Evolutionary conservation across 352 stramenopile species (phyloP).

Genomic region (Peronosclerospora sorghi): DNA sequence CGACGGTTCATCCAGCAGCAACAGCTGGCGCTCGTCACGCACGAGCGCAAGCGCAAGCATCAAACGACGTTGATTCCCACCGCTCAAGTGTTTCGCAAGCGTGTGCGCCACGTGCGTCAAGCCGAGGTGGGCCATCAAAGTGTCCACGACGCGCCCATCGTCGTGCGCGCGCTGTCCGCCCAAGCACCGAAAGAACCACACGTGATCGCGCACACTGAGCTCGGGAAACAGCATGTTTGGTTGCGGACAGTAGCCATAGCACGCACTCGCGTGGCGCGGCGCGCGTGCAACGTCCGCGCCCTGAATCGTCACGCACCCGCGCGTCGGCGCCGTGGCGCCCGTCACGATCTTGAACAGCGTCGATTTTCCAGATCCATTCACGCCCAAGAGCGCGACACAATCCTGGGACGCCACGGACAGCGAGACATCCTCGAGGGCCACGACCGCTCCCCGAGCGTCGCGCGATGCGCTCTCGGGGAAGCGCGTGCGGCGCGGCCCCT

Average conservation of each 20-base stretch:
- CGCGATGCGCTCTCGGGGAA: too few relatives aligned
- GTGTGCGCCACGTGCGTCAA: conserved; percentile 54
- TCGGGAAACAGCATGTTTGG: conserved; percentile 66
- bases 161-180: conserved; percentile 21
- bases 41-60: conserved; percentile 71
- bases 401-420: conserved; percentile 81
- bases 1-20: conserved; percentile 76
- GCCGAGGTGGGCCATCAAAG: conserved; percentile 33
- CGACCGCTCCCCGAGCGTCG: too few relatives aligned
- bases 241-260: conserved; percentile 75
- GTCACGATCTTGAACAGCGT: conserved; percentile 96
- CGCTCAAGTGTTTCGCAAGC: conserved; percentile 49
- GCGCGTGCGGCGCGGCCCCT: too few relatives aligned
- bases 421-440: conserved; percentile 63
- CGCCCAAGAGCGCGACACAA: conserved; percentile 87
- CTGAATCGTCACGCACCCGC: conserved; percentile 45
- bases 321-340: conserved; percentile 73
- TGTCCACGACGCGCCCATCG: conserved; percentile 15
- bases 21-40: conserved; percentile 45
- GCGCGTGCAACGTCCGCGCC: conserved; percentile 43
- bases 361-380: conserved; percentile 95
- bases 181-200: conserved; percentile 69
- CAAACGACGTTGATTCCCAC: conserved; percentile 70
- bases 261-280: conserved; percentile 35
- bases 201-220: conserved; percentile 61